Base-by-base conservation (phyloP, 768 basidiomycete species). In the Tulasnella sp. region DNA sequence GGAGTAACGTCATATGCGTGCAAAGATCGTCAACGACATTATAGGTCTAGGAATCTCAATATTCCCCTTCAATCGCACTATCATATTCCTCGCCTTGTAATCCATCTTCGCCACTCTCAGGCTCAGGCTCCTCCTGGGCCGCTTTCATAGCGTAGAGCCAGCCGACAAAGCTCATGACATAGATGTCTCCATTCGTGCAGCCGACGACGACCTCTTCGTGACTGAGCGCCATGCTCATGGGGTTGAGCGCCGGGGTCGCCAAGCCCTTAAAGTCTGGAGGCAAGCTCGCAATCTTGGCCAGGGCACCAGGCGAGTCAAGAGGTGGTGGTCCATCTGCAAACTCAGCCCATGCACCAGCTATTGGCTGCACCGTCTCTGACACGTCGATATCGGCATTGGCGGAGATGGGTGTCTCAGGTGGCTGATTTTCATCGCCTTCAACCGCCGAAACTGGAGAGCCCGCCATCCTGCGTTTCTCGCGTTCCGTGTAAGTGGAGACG, bases 151-250 rank as follows among this genome's bases (percentile, higher is more conserved):
- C 47, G 32, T 59, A 59, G 29, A 49, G 32, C 29, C 32, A 59
- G 21, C 58, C 58, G 26, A 51, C 48, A 47, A 59, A 59, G 32
- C 45, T 49, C 58, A 59, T 59, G 24, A 59, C 50, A 24, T 92
- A 92, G 65, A 92, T 92, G 2, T 87, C 89, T 13, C 89, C 89
- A 70, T 92, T 89, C 26, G 88, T 88, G 74, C 89, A 92, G 0
- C 89, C 89, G 27, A 93, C 87, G 17, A 92, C 89, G 0, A 93
- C 85, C 68, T 92, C 88, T 67, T 93, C 90, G 65, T 91, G 86
- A 65, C 86, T 90, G 66, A 94, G 70, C 64, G 89, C 88, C 84
- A 95, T 87, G 63, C 86, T 87, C 91, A 92, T 92, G 7, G 91
- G 92, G 66, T 94, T 92, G 79, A 92, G 89, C 71, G 87, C 91